Base-by-base conservation (phyloP, 257 asterid species). In the Fraxinus cuspidata region DNA sequence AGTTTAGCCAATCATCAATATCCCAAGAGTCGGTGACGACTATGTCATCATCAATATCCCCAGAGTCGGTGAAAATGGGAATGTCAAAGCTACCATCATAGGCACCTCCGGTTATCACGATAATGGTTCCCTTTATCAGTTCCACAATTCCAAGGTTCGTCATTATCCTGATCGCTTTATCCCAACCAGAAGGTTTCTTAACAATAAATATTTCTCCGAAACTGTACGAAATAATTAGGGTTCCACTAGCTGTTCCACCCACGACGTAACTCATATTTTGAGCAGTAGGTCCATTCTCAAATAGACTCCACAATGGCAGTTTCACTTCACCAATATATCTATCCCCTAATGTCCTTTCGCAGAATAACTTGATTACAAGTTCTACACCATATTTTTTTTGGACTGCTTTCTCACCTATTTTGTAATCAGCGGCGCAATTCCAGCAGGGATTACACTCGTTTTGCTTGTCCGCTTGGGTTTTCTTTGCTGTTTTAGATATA, bases 281-380 rank as follows among this genome's bases (percentile, higher is more conserved):
- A 28, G 80, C 72, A 9, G n/a, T 67, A 0, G 64, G 23, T 4
- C 86, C 88, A 58, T 31, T 25, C 1, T 82, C 83, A 11, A 77
- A 80, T 13, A 82, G 81, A n/a, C 77, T 70, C 81, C 72, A 78
- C 23, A 85, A n/a, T 0, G 84, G 77, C 7, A 85, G 37, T 7
- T 44, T 71, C 72, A 82, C 84, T 19, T 82, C 70, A 29, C 86
- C 86, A 1, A 80, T 58, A 8, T 53, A 21, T 73, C 13, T 23
- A 28, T 82, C 83, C 4, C 79, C 77, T 0, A 75, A 2, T 6
- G 66, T 44, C 27, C 81, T 71, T 68, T 72, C 10, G 25, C 81
- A 76, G 19, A 35, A 82, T 35, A 85, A 77, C 34, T 80, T 47
- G 21, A 82, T 60, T 12, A 18, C 65, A 4, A 82, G 21, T 12